A percentile compares a stretch with the other conserved stretches of the same genome.
Evolutionary conservation across 1,284 basidiomycete species (phyloP).

Genomic region (Leccinum ponderosum): DNA sequence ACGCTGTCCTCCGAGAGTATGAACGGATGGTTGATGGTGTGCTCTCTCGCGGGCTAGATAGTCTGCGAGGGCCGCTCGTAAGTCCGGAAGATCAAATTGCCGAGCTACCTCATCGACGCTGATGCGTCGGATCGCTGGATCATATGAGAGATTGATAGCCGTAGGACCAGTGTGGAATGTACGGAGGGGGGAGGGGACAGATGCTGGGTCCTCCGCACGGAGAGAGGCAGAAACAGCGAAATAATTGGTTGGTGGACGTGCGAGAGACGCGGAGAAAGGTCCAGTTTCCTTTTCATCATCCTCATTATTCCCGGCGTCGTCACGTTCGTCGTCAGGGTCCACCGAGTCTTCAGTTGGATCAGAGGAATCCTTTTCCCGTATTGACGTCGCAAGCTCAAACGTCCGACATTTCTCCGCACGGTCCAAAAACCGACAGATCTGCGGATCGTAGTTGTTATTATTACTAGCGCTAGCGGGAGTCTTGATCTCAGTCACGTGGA

Average conservation of each 20-base stretch:
- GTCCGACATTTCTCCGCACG: not conserved
- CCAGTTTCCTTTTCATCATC: not conserved
- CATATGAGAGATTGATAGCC: slow-evolving; percentile 1
- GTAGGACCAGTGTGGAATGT: not conserved
- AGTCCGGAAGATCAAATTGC: not conserved
- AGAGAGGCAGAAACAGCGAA: not conserved
- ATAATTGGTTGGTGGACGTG: not conserved
- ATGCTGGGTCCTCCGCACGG: not conserved
- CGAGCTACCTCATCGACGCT: not conserved
- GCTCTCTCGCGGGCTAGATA: not conserved
- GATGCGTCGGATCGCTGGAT: not conserved
- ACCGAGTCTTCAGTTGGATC: not conserved
- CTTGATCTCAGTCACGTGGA: not conserved
- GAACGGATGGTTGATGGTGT: not conserved
- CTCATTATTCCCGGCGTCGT: not conserved
- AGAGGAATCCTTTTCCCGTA: not conserved
- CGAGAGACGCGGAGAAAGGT: not conserved
- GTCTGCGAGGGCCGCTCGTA: not conserved
- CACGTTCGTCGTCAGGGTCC: not conserved
- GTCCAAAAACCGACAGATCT: not conserved
- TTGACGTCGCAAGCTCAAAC: not conserved
- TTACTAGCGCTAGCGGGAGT: not conserved
- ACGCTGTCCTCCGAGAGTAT: not conserved
- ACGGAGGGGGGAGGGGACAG: not conserved
- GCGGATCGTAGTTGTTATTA: not conserved